Percentiles rank a stretch among this genome's conserved stretches.
phyloP scores from a whole-genome alignment of 495 filamentous ascomycete genomes.

The Neurospora sublineolata region DNA sequence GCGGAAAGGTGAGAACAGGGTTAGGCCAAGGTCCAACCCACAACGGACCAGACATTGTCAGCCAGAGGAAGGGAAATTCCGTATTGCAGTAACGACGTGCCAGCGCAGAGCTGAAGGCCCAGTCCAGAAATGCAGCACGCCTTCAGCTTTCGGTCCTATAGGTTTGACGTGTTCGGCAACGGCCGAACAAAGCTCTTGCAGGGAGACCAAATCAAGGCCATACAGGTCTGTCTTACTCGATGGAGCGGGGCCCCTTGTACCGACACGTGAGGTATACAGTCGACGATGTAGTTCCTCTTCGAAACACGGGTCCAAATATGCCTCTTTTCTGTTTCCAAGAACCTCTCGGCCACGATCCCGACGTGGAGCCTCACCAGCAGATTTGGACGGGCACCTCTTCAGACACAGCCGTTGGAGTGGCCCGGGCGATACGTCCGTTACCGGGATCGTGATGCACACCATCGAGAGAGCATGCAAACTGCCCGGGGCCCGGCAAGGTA shows the following conservation, averaged over 20 bases:
- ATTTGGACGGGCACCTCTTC: not conserved
- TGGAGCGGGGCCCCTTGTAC: conserved; percentile 6
- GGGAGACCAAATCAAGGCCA: conserved; percentile 17
- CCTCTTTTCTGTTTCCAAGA: conserved; percentile 1
- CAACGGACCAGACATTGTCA: not conserved
- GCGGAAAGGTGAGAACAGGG: conserved; percentile 1
- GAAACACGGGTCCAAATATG: conserved; percentile 1
- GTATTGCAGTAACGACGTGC: conserved; percentile 1
- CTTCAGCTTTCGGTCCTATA: conserved; percentile 22
- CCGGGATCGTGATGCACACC: conserved; percentile 8
- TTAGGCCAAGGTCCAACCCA: not conserved
- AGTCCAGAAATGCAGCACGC: conserved; percentile 7
- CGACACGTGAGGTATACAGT: conserved; percentile 16
- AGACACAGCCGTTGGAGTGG: conserved; percentile 5
- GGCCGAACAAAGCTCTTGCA: conserved; percentile 22
- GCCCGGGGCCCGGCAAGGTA: conserved; percentile 1
- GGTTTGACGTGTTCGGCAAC: conserved; percentile 21
- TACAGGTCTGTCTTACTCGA: conserved; percentile 16
- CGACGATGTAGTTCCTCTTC: conserved; percentile 2
- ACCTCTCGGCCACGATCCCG: conserved; percentile 5
- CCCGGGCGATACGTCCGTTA: conserved; percentile 8
- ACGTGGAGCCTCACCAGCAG: conserved; percentile 1
- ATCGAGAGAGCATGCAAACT: conserved; percentile 1
- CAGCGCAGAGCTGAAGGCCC: conserved; percentile 7
- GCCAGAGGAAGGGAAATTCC: not conserved